Percentiles rank a stretch among this genome's conserved stretches.
Evolutionary conservation across 208 protist species (phyloP).

Genomic region (Wallacemonas rigidus): DNA sequence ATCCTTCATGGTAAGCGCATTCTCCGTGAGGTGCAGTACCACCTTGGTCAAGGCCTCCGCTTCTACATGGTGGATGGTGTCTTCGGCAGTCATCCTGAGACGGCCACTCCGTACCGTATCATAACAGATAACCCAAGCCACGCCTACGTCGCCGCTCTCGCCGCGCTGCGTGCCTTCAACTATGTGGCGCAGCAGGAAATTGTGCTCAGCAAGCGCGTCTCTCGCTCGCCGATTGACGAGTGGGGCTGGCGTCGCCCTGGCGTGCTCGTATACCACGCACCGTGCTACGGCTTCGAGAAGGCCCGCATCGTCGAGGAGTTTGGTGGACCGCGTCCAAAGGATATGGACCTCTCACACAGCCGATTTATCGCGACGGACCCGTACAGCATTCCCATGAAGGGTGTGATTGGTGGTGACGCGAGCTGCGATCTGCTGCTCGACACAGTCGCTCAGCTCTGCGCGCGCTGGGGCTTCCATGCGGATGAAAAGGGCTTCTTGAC

Average conservation of each 20-base stretch:
- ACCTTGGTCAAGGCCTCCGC: slow-evolving; percentile 86
- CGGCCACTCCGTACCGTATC: slow-evolving; percentile 84
- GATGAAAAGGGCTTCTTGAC: slow-evolving; percentile 84
- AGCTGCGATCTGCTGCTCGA: slow-evolving; percentile 82
- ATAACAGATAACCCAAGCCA: slow-evolving; percentile 91
- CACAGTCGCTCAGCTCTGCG: slow-evolving; percentile 77
- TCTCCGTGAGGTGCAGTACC: slow-evolving; percentile 87
- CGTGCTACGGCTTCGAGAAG: slow-evolving; percentile 83
- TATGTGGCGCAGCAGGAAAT: slow-evolving; percentile 85
- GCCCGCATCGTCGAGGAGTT: slow-evolving; percentile 93
- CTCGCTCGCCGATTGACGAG: slow-evolving; percentile 86
- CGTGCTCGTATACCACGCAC: slow-evolving; percentile 86
- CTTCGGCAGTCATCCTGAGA: slow-evolving; percentile 75
- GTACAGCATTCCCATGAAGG: slow-evolving; percentile 92
- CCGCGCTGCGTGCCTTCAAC: slow-evolving; percentile 83
- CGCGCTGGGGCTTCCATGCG: slow-evolving; percentile 89
- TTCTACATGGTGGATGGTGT: slow-evolving; percentile 89
- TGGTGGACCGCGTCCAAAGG: slow-evolving; percentile 77
- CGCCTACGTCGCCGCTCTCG: slow-evolving; percentile 83
- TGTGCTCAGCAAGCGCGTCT: slow-evolving; percentile 83
- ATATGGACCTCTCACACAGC: slow-evolving; percentile 72
- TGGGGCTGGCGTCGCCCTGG: slow-evolving; percentile 86
- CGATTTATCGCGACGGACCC: slow-evolving; percentile 86
- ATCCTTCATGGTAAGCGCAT: slow-evolving; percentile 85
- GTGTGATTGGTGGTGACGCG: slow-evolving; percentile 71